Percentiles rank a stretch among this genome's conserved stretches.
These are phyloP conservation scores for Quercus suber DNA, from an alignment of 306 rosid genomes.

Conservation along the genomic window DNA sequence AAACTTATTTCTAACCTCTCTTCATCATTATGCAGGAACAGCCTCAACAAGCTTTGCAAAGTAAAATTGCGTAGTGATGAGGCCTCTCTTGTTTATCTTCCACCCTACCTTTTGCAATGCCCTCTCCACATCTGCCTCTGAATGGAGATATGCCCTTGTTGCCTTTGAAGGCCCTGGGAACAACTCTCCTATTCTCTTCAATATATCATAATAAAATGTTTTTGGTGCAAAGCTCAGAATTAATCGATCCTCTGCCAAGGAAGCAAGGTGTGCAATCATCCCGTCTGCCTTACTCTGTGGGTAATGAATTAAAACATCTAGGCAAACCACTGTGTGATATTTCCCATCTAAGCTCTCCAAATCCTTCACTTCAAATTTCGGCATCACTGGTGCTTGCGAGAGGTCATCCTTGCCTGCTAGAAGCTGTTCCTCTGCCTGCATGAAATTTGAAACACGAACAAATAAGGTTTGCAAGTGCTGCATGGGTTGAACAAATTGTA, in stretches of 20 bases:
- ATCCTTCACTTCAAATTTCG: constrained; percentile 78
- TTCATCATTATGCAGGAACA: constrained; percentile 57
- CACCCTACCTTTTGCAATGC: constrained; percentile 83
- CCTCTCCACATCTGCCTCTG: constrained; percentile 82
- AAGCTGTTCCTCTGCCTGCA: constrained; percentile 73
- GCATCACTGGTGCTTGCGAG: constrained; percentile 34
- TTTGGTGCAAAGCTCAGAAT: constrained; percentile 93
- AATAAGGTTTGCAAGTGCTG: not conserved
- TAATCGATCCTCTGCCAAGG: constrained; percentile 72
- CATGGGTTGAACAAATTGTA: not conserved
- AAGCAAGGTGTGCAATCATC: constrained; percentile 89
- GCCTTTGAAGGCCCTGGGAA: constrained; percentile 99
- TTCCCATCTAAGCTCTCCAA: constrained; percentile 86
- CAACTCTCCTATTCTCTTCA: constrained; percentile 92
- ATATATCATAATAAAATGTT: constrained; percentile 69
- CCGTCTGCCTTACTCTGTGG: constrained; percentile 90
- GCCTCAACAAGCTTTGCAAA: constrained; percentile 90
- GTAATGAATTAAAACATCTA: constrained; percentile 88
- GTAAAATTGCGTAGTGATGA: constrained; percentile 78
- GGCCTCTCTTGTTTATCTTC: constrained; percentile 79
- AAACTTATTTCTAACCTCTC: constrained; percentile 39
- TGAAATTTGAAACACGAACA: not conserved
- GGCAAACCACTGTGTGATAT: constrained; percentile 71
- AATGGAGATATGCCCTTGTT: constrained; percentile 89
- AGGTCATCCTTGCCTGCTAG: constrained; percentile 25